These are phyloP conservation scores for Penicillium glabrum DNA, from an alignment of 2,329 filamentous ascomycete species.

Conservation along the genomic window DNA sequence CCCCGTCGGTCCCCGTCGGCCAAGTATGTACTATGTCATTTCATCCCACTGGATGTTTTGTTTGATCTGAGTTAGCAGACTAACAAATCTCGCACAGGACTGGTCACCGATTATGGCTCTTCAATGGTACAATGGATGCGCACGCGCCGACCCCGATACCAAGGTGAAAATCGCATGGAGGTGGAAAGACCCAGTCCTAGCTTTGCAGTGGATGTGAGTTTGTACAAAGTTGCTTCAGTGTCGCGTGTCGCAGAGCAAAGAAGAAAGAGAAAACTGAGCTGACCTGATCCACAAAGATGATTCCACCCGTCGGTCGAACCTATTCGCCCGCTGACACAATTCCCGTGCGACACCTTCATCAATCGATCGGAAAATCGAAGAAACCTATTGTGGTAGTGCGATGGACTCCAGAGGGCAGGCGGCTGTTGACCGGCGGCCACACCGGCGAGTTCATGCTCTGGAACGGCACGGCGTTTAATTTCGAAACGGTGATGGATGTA, in stretches of 20 bases:
- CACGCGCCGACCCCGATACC: conserved; percentile 74
- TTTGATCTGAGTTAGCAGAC: background rate
- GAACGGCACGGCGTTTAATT: conserved; percentile 99
- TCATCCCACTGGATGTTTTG: background rate
- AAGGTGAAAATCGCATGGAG: conserved; percentile 70
- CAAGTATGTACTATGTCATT: conserved; percentile 31
- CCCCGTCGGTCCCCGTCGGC: conserved; percentile 40
- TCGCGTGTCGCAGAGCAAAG: background rate
- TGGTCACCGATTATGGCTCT: conserved; percentile 89
- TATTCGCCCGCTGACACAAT: conserved; percentile 80
- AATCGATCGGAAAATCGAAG: conserved; percentile 97
- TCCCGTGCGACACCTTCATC: conserved; percentile 92
- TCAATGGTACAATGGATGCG: conserved; percentile 91
- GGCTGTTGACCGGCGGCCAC: conserved; percentile 87
- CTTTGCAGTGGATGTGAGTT: conserved; percentile 83
- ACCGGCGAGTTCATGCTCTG: conserved; percentile 98
- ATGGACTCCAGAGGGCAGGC: conserved; percentile 94
- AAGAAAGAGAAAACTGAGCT: conserved; percentile 10
- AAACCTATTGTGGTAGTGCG: conserved; percentile 95
- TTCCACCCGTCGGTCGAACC: conserved; percentile 75
- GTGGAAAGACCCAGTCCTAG: conserved; percentile 81
- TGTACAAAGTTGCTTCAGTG: background rate
- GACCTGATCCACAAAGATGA: conserved; percentile 61
- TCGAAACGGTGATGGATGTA: conserved; percentile 95
- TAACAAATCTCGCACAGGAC: conserved; percentile 56